phyloP scores from a whole-genome alignment of 2,329 filamentous ascomycete species.

The Alternaria sp. region DNA sequence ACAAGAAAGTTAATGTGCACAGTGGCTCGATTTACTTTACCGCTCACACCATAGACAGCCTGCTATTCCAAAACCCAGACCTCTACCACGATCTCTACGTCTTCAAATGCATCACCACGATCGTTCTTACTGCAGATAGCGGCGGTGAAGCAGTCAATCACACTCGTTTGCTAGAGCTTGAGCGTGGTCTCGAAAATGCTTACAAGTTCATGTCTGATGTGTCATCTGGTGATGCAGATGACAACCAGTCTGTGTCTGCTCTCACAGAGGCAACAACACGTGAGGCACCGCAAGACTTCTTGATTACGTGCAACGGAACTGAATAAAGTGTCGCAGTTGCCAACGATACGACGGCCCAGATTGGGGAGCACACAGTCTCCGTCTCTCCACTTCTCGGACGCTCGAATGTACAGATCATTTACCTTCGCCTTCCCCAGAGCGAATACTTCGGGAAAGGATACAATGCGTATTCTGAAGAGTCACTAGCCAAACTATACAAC shows the following conservation, averaged over 20 bases:
- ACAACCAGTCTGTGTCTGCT: background rate
- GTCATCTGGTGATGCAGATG: background rate
- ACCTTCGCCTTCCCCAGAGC: slow-evolving; percentile 39
- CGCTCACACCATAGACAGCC: slow-evolving; percentile 36
- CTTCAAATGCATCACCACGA: slow-evolving; percentile 37
- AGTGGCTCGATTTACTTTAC: slow-evolving; percentile 42
- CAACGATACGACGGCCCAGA: slow-evolving; percentile 14
- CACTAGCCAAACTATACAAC: slow-evolving; percentile 34
- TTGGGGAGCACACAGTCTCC: slow-evolving; percentile 19
- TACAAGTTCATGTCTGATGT: slow-evolving; percentile 32
- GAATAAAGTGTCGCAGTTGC: background rate
- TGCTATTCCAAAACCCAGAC: slow-evolving; percentile 43
- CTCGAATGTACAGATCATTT: slow-evolving; percentile 36
- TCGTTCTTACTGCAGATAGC: slow-evolving; percentile 39
- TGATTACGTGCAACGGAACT: background rate
- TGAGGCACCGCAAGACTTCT: background rate
- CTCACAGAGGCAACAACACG: slow-evolving; percentile 8
- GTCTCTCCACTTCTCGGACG: slow-evolving; percentile 20
- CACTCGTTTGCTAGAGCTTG: slow-evolving; percentile 27
- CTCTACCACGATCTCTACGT: slow-evolving; percentile 40
- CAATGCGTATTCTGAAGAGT: slow-evolving; percentile 17
- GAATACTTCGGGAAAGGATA: slow-evolving; percentile 32
- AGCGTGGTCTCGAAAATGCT: slow-evolving; percentile 35
- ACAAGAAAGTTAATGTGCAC: slow-evolving; percentile 1
- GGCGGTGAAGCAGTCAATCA: slow-evolving; percentile 27